Percentiles rank a stretch among this genome's conserved stretches.
phyloP scores from a whole-genome alignment of 805 yeast genomes.

The Wickerhamiella musiphila region DNA sequence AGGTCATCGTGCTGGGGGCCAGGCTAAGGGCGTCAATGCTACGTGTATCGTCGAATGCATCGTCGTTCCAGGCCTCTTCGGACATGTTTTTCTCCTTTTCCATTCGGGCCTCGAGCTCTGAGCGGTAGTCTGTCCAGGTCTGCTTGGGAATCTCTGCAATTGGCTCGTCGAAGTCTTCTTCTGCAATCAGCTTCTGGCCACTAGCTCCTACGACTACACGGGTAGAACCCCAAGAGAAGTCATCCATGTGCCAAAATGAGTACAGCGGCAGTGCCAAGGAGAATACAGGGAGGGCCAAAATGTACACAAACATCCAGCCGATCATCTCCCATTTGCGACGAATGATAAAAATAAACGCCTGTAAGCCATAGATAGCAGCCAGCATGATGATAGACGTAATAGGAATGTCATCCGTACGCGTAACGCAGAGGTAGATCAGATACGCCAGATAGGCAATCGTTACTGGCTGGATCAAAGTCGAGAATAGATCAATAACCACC shows the following conservation, averaged over 20 bases:
- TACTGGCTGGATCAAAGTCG: conserved; percentile 45
- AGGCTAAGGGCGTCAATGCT: conserved; percentile 2
- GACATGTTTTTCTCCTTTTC: not conserved
- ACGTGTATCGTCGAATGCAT: conserved; percentile 2
- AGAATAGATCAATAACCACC: conserved; percentile 37
- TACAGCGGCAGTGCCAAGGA: conserved; percentile 39
- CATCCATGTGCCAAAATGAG: conserved; percentile 49
- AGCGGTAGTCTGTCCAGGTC: conserved; percentile 42
- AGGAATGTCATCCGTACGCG: conserved; percentile 34
- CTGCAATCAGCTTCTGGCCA: conserved; percentile 31
- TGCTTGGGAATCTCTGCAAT: conserved; percentile 35
- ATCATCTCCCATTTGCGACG: conserved; percentile 30
- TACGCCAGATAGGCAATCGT: conserved; percentile 33
- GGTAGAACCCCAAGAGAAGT: conserved; percentile 52
- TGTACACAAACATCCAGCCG: conserved; percentile 38
- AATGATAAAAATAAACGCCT: conserved; percentile 35
- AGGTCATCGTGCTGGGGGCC: not conserved
- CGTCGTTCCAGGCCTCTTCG: too few relatives aligned
- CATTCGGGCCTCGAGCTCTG: conserved; percentile 20
- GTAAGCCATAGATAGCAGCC: conserved; percentile 40
- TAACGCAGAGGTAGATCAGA: conserved; percentile 33
- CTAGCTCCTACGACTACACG: conserved; percentile 37
- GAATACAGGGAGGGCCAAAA: conserved; percentile 42
- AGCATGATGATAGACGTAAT: conserved; percentile 37
- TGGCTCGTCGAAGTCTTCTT: conserved; percentile 36